Percentiles rank a stretch among this genome's conserved stretches.
These are phyloP conservation scores for Curvularia verruculosa DNA, from an alignment of 2,329 filamentous ascomycete species.

Conservation along the genomic window DNA sequence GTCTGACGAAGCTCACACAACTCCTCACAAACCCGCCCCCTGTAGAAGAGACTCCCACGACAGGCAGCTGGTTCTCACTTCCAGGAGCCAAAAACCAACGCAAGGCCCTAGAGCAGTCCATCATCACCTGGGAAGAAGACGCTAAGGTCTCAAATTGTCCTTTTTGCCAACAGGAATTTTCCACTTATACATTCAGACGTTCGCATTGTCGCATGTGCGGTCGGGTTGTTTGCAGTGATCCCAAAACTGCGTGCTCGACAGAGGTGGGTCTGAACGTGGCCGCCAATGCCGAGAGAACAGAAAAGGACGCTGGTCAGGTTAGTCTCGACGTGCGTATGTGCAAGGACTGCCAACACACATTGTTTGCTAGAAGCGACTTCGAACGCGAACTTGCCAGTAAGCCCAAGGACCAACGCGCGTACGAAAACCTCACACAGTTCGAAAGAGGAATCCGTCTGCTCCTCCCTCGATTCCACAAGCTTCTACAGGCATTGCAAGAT, in stretches of 20 bases:
- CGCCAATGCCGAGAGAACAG: constrained; percentile 50
- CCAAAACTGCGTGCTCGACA: constrained; percentile 79
- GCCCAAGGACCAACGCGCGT: constrained; percentile 77
- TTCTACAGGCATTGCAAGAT: constrained; percentile 75
- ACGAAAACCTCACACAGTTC: constrained; percentile 84
- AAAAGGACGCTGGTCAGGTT: constrained; percentile 61
- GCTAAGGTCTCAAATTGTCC: constrained; percentile 79
- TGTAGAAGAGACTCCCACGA: constrained; percentile 61
- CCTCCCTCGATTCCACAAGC: constrained; percentile 81
- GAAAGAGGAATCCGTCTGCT: constrained; percentile 83
- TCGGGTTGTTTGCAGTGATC: constrained; percentile 89
- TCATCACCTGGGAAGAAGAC: constrained; percentile 96
- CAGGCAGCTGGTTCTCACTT: constrained; percentile 62
- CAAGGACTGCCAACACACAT: constrained; percentile 77
- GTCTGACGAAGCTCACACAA: constrained; percentile 86
- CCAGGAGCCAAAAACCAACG: constrained; percentile 70
- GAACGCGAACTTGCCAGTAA: constrained; percentile 69
- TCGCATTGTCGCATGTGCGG: constrained; percentile 97
- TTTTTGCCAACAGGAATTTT: constrained; percentile 95
- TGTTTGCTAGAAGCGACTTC: constrained; percentile 80
- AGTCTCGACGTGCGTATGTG: constrained; percentile 89
- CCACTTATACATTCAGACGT: constrained; percentile 86
- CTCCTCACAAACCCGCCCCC: constrained; percentile 77
- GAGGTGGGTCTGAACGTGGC: constrained; percentile 83
- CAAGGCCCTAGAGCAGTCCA: constrained; percentile 84